phyloP scores from a whole-genome alignment of 345 rosid genomes.

The Ricinus communis region DNA sequence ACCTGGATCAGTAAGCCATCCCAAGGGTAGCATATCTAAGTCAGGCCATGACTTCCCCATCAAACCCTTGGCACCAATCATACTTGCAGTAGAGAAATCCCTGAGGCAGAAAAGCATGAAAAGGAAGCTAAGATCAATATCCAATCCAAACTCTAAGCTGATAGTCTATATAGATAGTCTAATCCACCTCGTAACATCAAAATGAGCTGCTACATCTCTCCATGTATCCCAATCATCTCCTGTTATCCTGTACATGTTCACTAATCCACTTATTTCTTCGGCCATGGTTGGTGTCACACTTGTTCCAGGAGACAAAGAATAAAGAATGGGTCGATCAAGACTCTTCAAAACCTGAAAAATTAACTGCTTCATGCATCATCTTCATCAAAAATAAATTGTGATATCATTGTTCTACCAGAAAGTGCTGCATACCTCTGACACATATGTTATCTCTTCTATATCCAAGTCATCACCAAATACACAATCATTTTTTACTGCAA shows the following conservation, averaged over 20 bases:
- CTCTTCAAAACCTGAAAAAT: conserved; percentile 65
- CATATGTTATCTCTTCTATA: conserved; percentile 57
- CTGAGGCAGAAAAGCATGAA: conserved; percentile 35
- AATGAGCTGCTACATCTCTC: conserved; percentile 78
- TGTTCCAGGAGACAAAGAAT: conserved; percentile 92
- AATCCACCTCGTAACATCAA: conserved; percentile 68
- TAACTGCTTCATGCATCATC: conserved; percentile 8
- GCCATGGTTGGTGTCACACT: conserved; percentile 79
- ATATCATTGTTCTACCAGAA: conserved; percentile 5
- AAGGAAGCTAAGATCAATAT: conserved; percentile 3
- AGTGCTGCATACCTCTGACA: conserved; percentile 53
- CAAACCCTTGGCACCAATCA: conserved; percentile 68
- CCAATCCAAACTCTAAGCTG: conserved; percentile 8
- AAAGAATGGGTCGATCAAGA: conserved; percentile 68
- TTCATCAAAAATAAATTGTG: conserved; percentile 11
- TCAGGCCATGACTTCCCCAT: conserved; percentile 90
- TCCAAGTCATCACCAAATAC: conserved; percentile 81
- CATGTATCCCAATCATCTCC: conserved; percentile 98
- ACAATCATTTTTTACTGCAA: conserved; percentile 82
- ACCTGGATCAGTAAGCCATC: conserved; percentile 93
- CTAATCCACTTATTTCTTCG: conserved; percentile 57
- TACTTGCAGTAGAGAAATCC: conserved; percentile 58
- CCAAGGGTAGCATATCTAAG: conserved; percentile 87
- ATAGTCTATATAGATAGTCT: conserved; percentile 8
- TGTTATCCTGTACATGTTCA: conserved; percentile 83